phyloP scores from a whole-genome alignment of 2,329 filamentous ascomycete genomes.

The Proliferodiscus dingleyae region DNA sequence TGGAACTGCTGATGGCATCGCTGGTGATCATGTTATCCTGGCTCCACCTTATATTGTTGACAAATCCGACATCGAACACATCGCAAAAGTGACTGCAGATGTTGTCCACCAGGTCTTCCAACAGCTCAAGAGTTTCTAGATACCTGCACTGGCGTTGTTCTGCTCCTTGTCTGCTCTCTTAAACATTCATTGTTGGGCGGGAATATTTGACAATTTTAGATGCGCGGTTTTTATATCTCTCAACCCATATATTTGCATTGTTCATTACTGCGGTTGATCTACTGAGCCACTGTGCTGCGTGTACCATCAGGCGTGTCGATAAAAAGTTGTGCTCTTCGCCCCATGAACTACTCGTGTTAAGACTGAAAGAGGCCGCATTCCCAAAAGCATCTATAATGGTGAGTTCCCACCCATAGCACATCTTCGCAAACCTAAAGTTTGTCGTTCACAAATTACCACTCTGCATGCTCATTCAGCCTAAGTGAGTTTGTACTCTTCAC shows the following conservation, averaged over 20 bases:
- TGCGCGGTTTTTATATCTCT: not conserved
- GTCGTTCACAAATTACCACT: too few species aligned
- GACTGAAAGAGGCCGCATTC: too few species aligned
- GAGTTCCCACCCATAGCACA: too few species aligned
- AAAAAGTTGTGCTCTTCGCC: too few species aligned
- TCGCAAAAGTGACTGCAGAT: conserved; percentile 40
- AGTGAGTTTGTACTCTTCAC: too few species aligned
- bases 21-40: conserved; percentile 58
- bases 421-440: too few species aligned
- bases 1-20: conserved; percentile 50
- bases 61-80: conserved; percentile 46
- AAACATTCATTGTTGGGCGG: not conserved
- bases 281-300: too few species aligned
- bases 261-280: too few species aligned
- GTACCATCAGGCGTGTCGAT: too few species aligned
- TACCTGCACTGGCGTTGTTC: not conserved
- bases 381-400: too few species aligned
- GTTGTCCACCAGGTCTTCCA: conserved; percentile 24
- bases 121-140: conserved; percentile 1
- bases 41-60: conserved; percentile 57
- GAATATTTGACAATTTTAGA: not conserved
- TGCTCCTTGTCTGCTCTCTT: not conserved
- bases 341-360: too few species aligned
- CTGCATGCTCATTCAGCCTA: too few species aligned
- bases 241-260: not conserved